phyloP scores from a whole-genome alignment of 2,329 filamentous ascomycete species.

The Aquanectria penicillioides region DNA sequence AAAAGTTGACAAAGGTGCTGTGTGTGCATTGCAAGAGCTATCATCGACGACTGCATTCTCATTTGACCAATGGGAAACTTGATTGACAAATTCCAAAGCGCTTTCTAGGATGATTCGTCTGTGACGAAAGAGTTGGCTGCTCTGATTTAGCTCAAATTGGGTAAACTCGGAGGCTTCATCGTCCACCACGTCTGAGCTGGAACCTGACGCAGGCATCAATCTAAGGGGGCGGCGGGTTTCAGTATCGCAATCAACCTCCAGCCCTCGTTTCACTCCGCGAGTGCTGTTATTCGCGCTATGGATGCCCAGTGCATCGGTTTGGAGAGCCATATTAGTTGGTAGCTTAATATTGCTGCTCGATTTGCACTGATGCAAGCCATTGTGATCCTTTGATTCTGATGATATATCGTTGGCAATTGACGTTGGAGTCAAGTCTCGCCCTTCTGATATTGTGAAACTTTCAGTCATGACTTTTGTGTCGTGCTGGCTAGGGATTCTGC shows the following conservation, averaged over 20 bases:
- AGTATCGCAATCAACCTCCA: background rate
- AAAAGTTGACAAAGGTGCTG: background rate
- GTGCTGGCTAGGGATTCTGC: background rate
- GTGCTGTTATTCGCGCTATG: background rate
- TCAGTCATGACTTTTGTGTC: background rate
- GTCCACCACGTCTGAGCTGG: background rate
- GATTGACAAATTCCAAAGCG: conserved; percentile 8
- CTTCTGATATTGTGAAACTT: background rate
- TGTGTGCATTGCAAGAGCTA: background rate
- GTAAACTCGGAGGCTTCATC: conserved; percentile 10
- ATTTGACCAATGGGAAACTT: background rate
- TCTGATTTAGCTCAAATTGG: conserved; percentile 6
- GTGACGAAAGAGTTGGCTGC: background rate
- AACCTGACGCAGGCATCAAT: background rate
- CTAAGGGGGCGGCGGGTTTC: background rate
- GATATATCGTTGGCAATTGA: background rate
- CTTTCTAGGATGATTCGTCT: conserved; percentile 5
- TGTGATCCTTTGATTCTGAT: background rate
- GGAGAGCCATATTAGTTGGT: background rate
- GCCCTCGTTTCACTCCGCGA: conserved; percentile 5
- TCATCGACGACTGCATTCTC: background rate
- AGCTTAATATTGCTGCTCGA: background rate
- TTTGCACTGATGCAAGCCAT: background rate
- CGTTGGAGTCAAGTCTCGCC: background rate
- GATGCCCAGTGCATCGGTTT: background rate